These are phyloP conservation scores for Penstemon barbatus DNA, from an alignment of 257 asterid genomes.

Conservation along the genomic window DNA sequence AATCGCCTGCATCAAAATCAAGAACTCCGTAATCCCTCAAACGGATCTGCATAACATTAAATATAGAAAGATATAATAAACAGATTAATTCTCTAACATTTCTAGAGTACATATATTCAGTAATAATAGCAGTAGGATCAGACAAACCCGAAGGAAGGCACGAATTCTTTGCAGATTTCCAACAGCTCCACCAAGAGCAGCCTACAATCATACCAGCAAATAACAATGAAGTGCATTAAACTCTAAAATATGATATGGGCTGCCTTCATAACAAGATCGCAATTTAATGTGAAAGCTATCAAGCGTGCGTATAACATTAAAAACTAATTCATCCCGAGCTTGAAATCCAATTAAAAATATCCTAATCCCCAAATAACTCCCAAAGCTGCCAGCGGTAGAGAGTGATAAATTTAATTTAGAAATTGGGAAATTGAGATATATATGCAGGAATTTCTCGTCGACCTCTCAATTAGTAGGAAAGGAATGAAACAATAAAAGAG, in stretches of 20 bases:
- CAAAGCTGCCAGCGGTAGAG: too few species aligned
- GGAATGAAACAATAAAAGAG: too few species aligned
- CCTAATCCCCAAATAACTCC: too few species aligned
- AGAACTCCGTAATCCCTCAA: constrained; percentile 93
- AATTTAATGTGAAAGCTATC: constrained; percentile 18
- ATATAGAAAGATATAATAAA: constrained; percentile 12
- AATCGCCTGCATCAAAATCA: constrained; percentile 87
- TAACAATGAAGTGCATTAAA: constrained; percentile 21
- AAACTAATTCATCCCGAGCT: not conserved
- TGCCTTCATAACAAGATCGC: constrained; percentile 12
- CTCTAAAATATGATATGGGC: constrained; percentile 9
- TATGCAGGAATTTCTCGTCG: too few species aligned
- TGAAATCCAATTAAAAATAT: too few species aligned
- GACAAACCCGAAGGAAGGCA: constrained; percentile 94
- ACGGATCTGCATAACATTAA: constrained; percentile 65
- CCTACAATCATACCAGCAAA: constrained; percentile 51
- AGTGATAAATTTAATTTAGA: too few species aligned
- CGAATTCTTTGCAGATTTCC: constrained; percentile 86
- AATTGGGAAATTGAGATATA: too few species aligned
- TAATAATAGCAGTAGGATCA: constrained; percentile 22
- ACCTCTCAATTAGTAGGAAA: too few species aligned
- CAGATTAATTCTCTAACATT: constrained; percentile 11
- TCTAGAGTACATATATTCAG: constrained; percentile 18
- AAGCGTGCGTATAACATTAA: constrained; percentile 9
- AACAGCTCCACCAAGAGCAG: constrained; percentile 98